Base-by-base conservation (phyloP, 2,329 filamentous ascomycete genomes). In the Alternaria gansuensis region DNA sequence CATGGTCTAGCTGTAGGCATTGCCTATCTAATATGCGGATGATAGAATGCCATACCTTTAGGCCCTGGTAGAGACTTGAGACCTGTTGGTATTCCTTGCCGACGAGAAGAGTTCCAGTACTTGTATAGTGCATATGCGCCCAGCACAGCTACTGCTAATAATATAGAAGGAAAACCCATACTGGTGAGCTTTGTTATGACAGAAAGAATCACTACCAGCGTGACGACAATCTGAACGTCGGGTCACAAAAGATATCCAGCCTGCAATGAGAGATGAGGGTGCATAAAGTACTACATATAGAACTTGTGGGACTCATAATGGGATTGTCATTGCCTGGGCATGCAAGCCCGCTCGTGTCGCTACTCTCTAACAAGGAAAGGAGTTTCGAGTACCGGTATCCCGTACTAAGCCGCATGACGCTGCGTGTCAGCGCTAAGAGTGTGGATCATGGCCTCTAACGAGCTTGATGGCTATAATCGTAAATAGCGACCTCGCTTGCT, bases 11-110 rank as follows among this genome's bases (percentile, higher is more conserved):
- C n/a, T 28, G 26, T 37, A 11, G 39, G n/a, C 2, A 24, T 17
- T 11, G 26, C 26, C 37, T 36, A 37, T 23, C 23, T 14, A n/a
- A 31, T 46, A 31, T 57, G 45, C 49, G 57, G 52, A 54, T 56
- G 11, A 39, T 48, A 43, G 44, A 21, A 17, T 54, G 14, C 34
- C 61, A 63, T 75, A 79, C 77, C 77, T 76, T 78, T 78, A 26
- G 77, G 77, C 6, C 77, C 77, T 26, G 77, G 77, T 8, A 79
- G 75, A 46, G 60, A 60, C 66, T 79, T 79, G 57, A 78, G 57
- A 23, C 76, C 76, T 43, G 54, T 57, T 7, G 77, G 77, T 39
- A 74, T 61, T 62, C 54, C 70, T 52, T 72, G 50, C 58, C 65
- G 65, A 63, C 69, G 69, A 63, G 64, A 69, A 55, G 59, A 54